These are phyloP conservation scores for Jatropha multifida DNA, from an alignment of 441 rosid species.

Conservation along the genomic window DNA sequence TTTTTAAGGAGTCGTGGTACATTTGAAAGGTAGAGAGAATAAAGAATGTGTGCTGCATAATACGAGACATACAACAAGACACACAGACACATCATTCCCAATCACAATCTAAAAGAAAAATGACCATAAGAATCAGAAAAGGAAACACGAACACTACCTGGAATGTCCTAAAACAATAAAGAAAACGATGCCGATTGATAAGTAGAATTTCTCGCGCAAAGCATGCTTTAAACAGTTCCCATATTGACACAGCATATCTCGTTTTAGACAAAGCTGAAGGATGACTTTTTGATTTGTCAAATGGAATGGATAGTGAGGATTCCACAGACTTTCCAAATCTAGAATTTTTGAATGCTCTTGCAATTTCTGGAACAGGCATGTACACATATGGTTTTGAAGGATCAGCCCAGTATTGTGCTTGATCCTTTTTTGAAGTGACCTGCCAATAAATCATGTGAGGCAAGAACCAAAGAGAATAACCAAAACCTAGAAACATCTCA, in stretches of 20 bases:
- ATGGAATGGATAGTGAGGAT: slow-evolving; percentile 46
- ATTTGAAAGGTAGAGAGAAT: too few relatives aligned
- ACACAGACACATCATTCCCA: neutral
- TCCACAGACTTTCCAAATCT: slow-evolving; percentile 54
- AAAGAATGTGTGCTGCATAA: neutral
- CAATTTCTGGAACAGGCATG: slow-evolving; percentile 65
- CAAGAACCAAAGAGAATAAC: slow-evolving; percentile 11
- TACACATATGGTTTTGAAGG: slow-evolving; percentile 65
- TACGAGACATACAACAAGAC: neutral
- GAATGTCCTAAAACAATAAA: slow-evolving; percentile 77
- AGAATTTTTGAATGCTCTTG: slow-evolving; percentile 65
- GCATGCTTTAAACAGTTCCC: slow-evolving; percentile 76
- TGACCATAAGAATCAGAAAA: neutral
- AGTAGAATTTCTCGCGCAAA: slow-evolving; percentile 64
- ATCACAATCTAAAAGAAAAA: neutral
- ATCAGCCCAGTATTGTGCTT: slow-evolving; percentile 97
- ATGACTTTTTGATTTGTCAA: slow-evolving; percentile 51
- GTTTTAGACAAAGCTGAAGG: slow-evolving; percentile 67
- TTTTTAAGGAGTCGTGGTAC: neutral
- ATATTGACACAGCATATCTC: slow-evolving; percentile 61
- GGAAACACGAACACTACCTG: slow-evolving; percentile 51
- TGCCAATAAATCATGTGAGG: slow-evolving; percentile 32
- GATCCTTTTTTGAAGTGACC: slow-evolving; percentile 95
- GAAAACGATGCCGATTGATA: slow-evolving; percentile 70
- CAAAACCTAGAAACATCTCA: slow-evolving; percentile 12